phyloP scores from a whole-genome alignment of 2,329 filamentous ascomycete genomes.

The Madurella fahalii region DNA sequence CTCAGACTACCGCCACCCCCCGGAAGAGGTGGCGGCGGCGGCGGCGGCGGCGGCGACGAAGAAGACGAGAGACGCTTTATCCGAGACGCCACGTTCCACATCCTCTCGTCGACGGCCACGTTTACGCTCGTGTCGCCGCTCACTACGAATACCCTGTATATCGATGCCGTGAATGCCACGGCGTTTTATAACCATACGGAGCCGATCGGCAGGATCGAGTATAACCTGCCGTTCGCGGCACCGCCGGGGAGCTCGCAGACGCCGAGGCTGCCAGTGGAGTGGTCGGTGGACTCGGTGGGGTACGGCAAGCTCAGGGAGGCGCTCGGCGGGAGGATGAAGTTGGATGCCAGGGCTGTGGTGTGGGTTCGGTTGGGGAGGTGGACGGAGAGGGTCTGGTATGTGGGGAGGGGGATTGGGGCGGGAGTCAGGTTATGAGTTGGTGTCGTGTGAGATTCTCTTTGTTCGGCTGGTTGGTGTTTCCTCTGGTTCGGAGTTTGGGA shows the following conservation, averaged over 20 bases:
- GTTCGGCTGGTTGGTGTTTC: background rate
- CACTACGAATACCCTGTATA: conserved; percentile 64
- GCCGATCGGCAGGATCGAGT: conserved; percentile 71
- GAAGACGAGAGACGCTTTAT: conserved; percentile 65
- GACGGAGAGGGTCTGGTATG: conserved; percentile 67
- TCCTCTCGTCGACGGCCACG: conserved; percentile 79
- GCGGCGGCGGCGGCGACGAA: conserved; percentile 34
- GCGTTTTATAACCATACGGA: conserved; percentile 81
- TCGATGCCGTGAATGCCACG: conserved; percentile 78
- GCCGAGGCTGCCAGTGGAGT: conserved; percentile 76
- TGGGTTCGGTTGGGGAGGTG: conserved; percentile 71
- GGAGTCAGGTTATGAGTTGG: conserved; percentile 48
- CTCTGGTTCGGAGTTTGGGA: background rate
- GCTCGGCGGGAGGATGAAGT: conserved; percentile 71
- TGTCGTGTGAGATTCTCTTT: background rate
- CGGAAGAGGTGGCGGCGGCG: conserved; percentile 37
- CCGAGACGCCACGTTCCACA: conserved; percentile 77
- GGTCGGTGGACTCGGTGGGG: conserved; percentile 72
- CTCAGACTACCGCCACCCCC: conserved; percentile 48
- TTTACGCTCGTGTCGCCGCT: conserved; percentile 83
- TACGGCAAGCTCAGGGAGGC: conserved; percentile 78
- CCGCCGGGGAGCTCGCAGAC: conserved; percentile 69
- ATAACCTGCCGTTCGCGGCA: conserved; percentile 69
- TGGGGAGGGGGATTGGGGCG: conserved; percentile 66
- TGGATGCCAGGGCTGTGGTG: conserved; percentile 75